Evolutionary conservation across 1,284 basidiomycete genomes (phyloP).

Genomic region (Pascua guehoae): DNA sequence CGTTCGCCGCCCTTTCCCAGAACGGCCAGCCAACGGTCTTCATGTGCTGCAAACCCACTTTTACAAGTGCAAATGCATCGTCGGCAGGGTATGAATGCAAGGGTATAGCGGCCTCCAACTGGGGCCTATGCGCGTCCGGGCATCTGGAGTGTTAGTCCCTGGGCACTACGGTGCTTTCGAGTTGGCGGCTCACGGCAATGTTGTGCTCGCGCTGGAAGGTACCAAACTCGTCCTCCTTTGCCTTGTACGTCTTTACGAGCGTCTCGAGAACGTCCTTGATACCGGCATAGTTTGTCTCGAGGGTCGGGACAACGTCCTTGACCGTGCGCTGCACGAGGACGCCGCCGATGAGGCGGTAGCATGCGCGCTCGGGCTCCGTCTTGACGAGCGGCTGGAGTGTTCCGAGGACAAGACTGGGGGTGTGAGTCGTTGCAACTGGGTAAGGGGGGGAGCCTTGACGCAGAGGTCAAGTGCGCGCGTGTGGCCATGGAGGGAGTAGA

Average conservation of each 20-base stretch:
- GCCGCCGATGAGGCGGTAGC: constrained; percentile 94
- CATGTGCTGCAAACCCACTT: no score
- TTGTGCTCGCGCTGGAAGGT: constrained; percentile 76
- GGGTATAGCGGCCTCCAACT: constrained; percentile 10
- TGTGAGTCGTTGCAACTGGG: not conserved
- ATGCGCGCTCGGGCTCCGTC: constrained; percentile 84
- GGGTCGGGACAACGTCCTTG: constrained; percentile 84
- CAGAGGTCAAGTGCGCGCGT: not conserved
- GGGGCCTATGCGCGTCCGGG: constrained; percentile 6
- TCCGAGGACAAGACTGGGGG: constrained; percentile 75
- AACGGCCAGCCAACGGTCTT: no score
- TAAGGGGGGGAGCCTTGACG: no score
- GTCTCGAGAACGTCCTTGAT: constrained; percentile 73
- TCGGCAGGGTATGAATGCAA: constrained; percentile 12
- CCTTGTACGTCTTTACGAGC: constrained; percentile 78
- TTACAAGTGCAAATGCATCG: constrained; percentile 2
- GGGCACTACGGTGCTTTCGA: not conserved
- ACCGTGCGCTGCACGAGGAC: constrained; percentile 95
- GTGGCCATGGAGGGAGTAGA: no score
- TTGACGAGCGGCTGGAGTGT: constrained; percentile 68
- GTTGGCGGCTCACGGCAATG: constrained; percentile 55
- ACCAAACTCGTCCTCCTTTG: constrained; percentile 79
- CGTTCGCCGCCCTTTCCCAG: no score
- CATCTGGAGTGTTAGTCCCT: constrained; percentile 4
- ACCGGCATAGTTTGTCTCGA: constrained; percentile 81